Conservation (phyloP, 495 filamentous ascomycete species). For the Talaromyces thailandensis region DNA sequence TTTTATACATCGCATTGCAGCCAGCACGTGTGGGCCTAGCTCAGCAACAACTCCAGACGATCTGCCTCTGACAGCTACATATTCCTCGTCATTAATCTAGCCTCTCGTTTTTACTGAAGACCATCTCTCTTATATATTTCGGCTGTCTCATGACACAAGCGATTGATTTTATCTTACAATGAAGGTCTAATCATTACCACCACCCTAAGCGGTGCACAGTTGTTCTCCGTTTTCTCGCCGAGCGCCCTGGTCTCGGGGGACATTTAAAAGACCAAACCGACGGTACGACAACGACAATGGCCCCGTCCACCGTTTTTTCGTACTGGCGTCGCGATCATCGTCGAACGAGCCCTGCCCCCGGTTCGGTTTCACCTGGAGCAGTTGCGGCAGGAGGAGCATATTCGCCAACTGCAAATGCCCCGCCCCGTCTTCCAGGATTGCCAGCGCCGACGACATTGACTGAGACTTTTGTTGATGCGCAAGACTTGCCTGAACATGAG, state of each 20-base stretch:
- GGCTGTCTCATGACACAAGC: background rate
- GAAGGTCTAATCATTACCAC: background rate
- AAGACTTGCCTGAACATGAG: background rate
- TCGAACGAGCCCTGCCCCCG: conserved; percentile 29
- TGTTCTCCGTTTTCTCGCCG: background rate
- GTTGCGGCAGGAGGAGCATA: conserved; percentile 6
- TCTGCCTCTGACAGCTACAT: background rate
- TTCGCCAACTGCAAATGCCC: conserved; percentile 16
- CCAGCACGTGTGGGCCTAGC: background rate
- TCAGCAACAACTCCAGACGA: background rate
- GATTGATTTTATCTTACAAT: background rate
- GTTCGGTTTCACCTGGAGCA: conserved; percentile 15
- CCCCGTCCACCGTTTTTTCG: conserved; percentile 38
- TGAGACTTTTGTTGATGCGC: conserved; percentile 13
- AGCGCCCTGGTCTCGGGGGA: background rate
- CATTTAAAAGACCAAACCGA: background rate
- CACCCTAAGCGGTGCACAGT: conserved; percentile 4
- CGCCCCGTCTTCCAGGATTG: conserved; percentile 27
- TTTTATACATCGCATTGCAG: background rate
- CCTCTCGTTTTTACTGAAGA: background rate
- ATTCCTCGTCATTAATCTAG: background rate
- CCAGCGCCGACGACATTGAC: conserved; percentile 19
- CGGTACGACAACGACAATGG: conserved; percentile 20
- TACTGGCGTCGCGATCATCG: conserved; percentile 41
- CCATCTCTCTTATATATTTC: background rate